phyloP scores from a whole-genome alignment of 2,329 filamentous ascomycete species.

The Phaeosphaeriaceae sp. region DNA sequence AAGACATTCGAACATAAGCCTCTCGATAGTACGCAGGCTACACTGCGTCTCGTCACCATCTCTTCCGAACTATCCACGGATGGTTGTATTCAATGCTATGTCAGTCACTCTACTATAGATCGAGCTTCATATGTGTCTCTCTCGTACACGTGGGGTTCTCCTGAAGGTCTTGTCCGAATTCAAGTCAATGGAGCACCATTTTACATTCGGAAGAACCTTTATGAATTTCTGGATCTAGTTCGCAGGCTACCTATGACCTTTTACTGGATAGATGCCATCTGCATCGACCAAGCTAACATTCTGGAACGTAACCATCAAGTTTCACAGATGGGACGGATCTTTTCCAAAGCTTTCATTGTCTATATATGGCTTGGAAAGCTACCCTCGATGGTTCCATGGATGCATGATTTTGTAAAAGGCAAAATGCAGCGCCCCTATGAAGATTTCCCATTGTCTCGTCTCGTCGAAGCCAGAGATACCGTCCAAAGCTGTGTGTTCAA shows the following conservation, averaged over 20 bases:
- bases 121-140: conserved; percentile 9
- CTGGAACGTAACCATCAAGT: conserved; percentile 18
- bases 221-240: conserved; percentile 9
- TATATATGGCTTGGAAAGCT: conserved; percentile 12
- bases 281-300: conserved; percentile 12
- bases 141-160: conserved; percentile 5
- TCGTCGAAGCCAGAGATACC: conserved; percentile 1
- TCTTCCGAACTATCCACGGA: conserved; percentile 4
- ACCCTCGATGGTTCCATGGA: conserved; percentile 4
- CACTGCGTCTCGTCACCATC: conserved; percentile 7
- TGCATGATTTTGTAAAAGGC: not conserved
- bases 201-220: conserved; percentile 7
- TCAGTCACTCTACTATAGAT: conserved; percentile 7
- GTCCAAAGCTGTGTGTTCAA: conserved; percentile 3
- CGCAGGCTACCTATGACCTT: conserved; percentile 1
- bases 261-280: conserved; percentile 18
- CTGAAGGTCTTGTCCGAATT: conserved; percentile 3
- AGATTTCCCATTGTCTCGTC: not conserved
- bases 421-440: not conserved
- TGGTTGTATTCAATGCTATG: conserved; percentile 5
- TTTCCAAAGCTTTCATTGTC: conserved; percentile 2
- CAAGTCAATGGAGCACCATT: conserved; percentile 10
- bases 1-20: conserved; percentile 5
- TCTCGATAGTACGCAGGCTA: conserved; percentile 4
- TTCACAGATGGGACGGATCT: conserved; percentile 18